Percentiles rank a stretch among this genome's conserved stretches.
phyloP scores from a whole-genome alignment of 257 asterid species.

The Capsicum rhomboideum region DNA sequence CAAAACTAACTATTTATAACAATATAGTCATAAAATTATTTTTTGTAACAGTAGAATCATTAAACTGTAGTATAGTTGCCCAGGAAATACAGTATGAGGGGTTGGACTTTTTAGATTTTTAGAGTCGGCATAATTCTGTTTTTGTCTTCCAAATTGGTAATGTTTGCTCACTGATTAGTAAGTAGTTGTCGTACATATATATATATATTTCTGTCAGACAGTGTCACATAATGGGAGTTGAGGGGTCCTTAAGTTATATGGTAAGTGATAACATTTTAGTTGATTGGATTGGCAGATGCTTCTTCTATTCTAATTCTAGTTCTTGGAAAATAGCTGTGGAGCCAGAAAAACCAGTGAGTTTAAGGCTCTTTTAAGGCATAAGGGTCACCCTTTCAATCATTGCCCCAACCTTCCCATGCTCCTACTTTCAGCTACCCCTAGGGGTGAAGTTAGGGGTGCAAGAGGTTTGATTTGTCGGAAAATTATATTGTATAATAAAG shows the following conservation, averaged over 20 bases:
- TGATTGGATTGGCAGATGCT: background rate
- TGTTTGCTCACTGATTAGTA: background rate
- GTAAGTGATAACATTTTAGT: background rate
- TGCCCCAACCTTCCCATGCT: background rate
- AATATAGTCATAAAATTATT: no score
- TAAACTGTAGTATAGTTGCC: background rate
- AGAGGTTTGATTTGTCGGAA: background rate
- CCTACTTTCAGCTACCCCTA: background rate
- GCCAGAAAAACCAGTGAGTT: background rate
- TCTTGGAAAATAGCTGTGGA: background rate
- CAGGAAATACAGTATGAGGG: background rate
- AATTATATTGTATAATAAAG: background rate
- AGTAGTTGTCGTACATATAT: background rate
- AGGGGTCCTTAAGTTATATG: slow-evolving; percentile 1
- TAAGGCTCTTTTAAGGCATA: background rate
- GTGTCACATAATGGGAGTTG: background rate
- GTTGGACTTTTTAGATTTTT: no score
- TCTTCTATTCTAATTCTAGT: background rate
- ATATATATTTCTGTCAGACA: no score
- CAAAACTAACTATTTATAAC: background rate
- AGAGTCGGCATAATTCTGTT: background rate
- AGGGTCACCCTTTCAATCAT: background rate
- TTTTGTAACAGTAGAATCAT: background rate
- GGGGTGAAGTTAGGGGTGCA: background rate
- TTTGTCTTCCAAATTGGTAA: background rate